phyloP scores from a whole-genome alignment of 768 basidiomycete species.

The Suillus subaureus region DNA sequence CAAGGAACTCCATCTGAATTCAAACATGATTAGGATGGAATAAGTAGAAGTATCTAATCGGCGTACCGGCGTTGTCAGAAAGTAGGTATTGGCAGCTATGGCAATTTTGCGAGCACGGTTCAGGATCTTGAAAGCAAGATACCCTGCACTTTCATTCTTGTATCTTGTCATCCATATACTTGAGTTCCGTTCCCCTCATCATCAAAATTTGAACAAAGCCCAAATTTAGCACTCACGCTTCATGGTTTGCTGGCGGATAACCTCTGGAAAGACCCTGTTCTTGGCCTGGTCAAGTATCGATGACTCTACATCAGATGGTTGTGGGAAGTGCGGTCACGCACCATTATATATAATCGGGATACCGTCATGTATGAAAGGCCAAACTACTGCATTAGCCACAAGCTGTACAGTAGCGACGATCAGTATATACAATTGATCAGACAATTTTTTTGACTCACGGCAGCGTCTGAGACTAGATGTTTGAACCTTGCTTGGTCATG shows the following conservation, averaged over 20 bases:
- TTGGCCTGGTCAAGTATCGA: constrained; percentile 35
- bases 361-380: constrained; percentile 52
- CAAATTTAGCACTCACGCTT: constrained; percentile 39
- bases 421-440: neutral
- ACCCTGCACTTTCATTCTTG: constrained; percentile 49
- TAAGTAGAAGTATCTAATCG: neutral
- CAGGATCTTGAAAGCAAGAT: constrained; percentile 47
- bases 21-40: neutral
- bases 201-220: neutral
- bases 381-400: constrained; percentile 50
- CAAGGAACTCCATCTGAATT: constrained; percentile 47
- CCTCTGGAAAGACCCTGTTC: constrained; percentile 53
- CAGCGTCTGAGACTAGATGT: constrained; percentile 43
- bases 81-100: constrained; percentile 42
- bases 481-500: constrained; percentile 55
- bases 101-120: constrained; percentile 57
- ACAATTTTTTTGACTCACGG: constrained; percentile 30
- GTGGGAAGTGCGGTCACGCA: constrained; percentile 2
- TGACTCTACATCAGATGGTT: neutral
- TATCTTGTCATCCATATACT: constrained; percentile 67
- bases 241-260: constrained; percentile 49
- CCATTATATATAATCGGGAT: constrained; percentile 56
- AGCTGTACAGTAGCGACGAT: constrained; percentile 27
- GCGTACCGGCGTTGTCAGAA: constrained; percentile 50
- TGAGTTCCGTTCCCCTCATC: neutral